Percentiles rank a stretch among this genome's conserved stretches.
phyloP scores from a whole-genome alignment of 108 stramenopile genomes.

The Stephanodiscus minutulus region DNA sequence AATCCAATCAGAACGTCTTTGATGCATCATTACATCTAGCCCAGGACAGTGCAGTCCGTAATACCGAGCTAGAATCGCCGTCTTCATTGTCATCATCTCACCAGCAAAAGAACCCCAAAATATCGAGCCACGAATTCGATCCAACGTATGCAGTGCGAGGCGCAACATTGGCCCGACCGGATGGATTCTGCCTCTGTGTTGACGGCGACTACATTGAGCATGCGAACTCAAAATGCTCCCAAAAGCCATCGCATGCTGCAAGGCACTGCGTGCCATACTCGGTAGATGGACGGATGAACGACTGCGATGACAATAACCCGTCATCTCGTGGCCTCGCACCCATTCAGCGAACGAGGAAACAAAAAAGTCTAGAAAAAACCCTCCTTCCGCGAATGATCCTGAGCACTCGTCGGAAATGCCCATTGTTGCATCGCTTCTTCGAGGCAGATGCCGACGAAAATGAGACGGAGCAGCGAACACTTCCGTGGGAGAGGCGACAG shows the following conservation, averaged over 20 bases:
- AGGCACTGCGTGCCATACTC: constrained; percentile 2
- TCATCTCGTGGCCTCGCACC: constrained; percentile 1
- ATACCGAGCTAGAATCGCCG: constrained; percentile 1
- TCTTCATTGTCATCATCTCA: constrained; percentile 12
- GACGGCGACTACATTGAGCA: constrained; percentile 43
- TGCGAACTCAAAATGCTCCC: constrained; percentile 5
- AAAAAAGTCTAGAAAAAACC: constrained; percentile 12
- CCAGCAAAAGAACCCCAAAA: constrained; percentile 2
- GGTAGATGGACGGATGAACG: constrained; percentile 35
- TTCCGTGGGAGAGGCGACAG: constrained; percentile 47
- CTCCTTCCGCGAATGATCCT: constrained; percentile 39
- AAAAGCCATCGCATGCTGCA: constrained; percentile 11
- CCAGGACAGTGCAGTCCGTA: not conserved
- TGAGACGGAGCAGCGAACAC: not conserved
- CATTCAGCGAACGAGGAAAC: constrained; percentile 16
- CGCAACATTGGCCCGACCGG: constrained; percentile 71
- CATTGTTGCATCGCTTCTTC: constrained; percentile 37
- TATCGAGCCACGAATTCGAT: constrained; percentile 26
- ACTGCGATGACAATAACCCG: constrained; percentile 3
- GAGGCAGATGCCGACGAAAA: constrained; percentile 31
- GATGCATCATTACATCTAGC: not conserved
- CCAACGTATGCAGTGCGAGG: constrained; percentile 79
- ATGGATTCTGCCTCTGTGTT: constrained; percentile 80
- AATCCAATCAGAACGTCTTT: not conserved
- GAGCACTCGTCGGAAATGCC: constrained; percentile 38